Evolutionary conservation across 306 rosid genomes (phyloP).

Genomic region (Medicago arabica): DNA sequence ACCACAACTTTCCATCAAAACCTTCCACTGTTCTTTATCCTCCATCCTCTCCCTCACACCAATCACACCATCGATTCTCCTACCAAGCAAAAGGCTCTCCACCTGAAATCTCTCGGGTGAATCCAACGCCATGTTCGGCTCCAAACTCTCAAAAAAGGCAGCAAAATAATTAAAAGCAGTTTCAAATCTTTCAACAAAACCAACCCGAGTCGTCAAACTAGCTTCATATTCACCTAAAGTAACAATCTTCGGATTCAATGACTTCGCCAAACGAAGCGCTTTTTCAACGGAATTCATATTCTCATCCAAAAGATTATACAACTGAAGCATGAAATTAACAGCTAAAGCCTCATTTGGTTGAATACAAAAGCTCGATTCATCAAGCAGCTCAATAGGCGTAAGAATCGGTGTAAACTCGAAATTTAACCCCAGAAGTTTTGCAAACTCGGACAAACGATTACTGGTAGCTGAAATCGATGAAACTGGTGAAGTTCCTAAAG

Average conservation of each 20-base stretch:
- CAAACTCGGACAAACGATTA: constrained; percentile 76
- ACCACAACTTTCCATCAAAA: constrained; percentile 71
- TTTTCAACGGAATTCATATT: constrained; percentile 56
- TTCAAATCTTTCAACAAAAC: constrained; percentile 65
- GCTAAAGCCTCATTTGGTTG: constrained; percentile 72
- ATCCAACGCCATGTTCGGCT: constrained; percentile 70
- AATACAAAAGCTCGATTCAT: constrained; percentile 60
- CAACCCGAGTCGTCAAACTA: constrained; percentile 63
- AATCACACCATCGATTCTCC: constrained; percentile 59
- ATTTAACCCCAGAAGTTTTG: constrained; percentile 68
- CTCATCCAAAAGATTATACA: constrained; percentile 81
- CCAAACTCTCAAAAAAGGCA: constrained; percentile 83
- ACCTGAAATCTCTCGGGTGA: constrained; percentile 72
- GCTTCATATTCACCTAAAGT: constrained; percentile 94
- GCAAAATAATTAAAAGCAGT: constrained; percentile 71
- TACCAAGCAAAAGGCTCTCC: constrained; percentile 73
- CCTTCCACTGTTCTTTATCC: constrained; percentile 79
- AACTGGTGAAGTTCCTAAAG: constrained; percentile 63
- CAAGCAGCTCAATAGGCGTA: constrained; percentile 68
- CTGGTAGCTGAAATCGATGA: constrained; percentile 79
- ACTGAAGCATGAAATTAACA: constrained; percentile 91
- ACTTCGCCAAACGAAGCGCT: constrained; percentile 71
- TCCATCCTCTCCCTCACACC: constrained; percentile 73
- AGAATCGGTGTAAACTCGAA: constrained; percentile 79
- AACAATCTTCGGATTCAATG: constrained; percentile 73